These are phyloP conservation scores for Fusarium sacchari DNA, from an alignment of 2,329 filamentous ascomycete species.

Conservation along the genomic window DNA sequence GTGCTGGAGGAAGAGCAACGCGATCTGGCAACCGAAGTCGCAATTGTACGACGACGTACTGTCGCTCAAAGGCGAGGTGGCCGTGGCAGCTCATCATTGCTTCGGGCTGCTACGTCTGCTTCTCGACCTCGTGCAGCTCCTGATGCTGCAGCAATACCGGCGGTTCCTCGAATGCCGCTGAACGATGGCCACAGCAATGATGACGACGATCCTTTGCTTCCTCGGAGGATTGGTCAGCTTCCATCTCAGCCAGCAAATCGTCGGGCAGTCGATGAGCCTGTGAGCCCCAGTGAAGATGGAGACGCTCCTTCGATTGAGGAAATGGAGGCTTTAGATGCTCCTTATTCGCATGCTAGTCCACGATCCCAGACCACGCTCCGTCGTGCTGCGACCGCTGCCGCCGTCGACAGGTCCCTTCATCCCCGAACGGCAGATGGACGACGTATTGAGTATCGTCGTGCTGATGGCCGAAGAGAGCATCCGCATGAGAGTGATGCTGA, in stretches of 20 bases:
- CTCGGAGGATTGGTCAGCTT: conserved; percentile 56
- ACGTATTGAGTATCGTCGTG: conserved; percentile 71
- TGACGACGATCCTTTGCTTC: conserved; percentile 63
- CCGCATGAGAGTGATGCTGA: conserved; percentile 89
- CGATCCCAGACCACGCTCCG: conserved; percentile 76
- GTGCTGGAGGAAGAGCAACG: conserved; percentile 77
- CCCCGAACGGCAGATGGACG: conserved; percentile 65
- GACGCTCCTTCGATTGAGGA: conserved; percentile 63
- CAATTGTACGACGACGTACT: conserved; percentile 79
- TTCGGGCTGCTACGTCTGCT: conserved; percentile 60
- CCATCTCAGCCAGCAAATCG: conserved; percentile 17
- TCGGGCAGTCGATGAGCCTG: conserved; percentile 28
- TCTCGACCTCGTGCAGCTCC: conserved; percentile 43
- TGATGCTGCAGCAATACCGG: conserved; percentile 47
- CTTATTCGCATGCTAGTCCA: conserved; percentile 78
- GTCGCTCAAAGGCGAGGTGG: conserved; percentile 69
- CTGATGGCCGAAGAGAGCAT: conserved; percentile 75
- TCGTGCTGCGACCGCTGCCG: conserved; percentile 80
- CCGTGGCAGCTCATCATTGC: conserved; percentile 53
- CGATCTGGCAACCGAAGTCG: conserved; percentile 81
- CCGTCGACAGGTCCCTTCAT: conserved; percentile 74
- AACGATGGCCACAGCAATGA: conserved; percentile 44
- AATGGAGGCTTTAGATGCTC: conserved; percentile 73
- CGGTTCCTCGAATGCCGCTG: conserved; percentile 39
- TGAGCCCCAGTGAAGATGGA: conserved; percentile 51